Evolutionary conservation across 257 asterid species (phyloP), one percentile per base, ranked within the genome.

Genomic region (Fraxinus cuspidata): DNA sequence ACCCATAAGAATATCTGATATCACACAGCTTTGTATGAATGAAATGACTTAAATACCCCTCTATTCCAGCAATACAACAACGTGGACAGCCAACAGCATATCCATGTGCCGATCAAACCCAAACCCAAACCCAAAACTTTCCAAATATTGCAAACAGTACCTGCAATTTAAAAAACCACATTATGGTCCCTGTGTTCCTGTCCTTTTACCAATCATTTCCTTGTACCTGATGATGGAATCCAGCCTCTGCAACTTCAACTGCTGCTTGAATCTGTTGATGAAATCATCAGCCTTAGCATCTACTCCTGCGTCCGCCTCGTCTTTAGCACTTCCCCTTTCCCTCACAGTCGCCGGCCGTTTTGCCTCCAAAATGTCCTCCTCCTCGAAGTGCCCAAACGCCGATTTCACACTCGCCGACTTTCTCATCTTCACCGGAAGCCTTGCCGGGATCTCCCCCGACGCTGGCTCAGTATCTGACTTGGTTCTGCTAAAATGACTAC

Each of bases 251-350:
- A 93, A 81, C 88, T 89, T 90, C 80, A 93, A 72, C 92, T 93
- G 95, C 81, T 91, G 89, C 91, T 92, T 92, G 40, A 93, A 93
- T 79, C 70, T 87, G 85, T 90, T 93, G 78, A 93, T 93, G 85
- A 93, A 93, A 60, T 88, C 97, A 69, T 90, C 96, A 1, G 97
- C 97, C 42, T 85, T 93, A 0, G 96, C 93, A 77, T 93, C 97
- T 0, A 93, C 97, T 34, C 80, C 94, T 13, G 84, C 90, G 16
- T 90, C 97, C 25, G 51, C 88, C 70, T 75, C 91, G 11, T 86
- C 73, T 68, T 80, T 85, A 40, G 87, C 82, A 37, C 3, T 80
- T 28, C 80, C 84, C 37, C 69, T 80, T 83, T 81, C 96, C 80
- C 81, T 89, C 74, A 79, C 89, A 23, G 96, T 88, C 73, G 87